Percentiles rank a stretch among this genome's conserved stretches.
phyloP scores from a whole-genome alignment of 2,329 filamentous ascomycete species.

The Fusarium nelsonii region DNA sequence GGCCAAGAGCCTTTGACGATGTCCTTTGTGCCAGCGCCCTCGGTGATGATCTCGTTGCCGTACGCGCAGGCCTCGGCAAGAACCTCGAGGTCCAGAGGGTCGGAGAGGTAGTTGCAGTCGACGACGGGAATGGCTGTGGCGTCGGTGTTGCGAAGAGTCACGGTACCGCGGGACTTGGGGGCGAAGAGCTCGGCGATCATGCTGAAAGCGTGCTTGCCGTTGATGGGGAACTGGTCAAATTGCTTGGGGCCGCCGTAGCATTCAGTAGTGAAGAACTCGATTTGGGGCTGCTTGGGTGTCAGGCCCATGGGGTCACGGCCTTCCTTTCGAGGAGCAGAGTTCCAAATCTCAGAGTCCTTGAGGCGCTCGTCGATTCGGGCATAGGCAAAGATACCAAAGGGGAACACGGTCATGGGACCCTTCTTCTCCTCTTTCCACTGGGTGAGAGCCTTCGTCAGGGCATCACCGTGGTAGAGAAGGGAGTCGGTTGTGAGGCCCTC shows the following conservation, averaged over 20 bases:
- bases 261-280: slow-evolving; percentile 73
- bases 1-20: slow-evolving; percentile 73
- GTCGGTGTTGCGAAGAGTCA: slow-evolving; percentile 63
- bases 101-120: slow-evolving; percentile 68
- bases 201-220: slow-evolving; percentile 67
- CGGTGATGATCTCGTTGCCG: slow-evolving; percentile 70
- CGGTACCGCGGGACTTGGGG: slow-evolving; percentile 67
- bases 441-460: slow-evolving; percentile 62
- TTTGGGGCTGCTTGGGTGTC: slow-evolving; percentile 66
- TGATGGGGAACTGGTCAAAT: slow-evolving; percentile 64
- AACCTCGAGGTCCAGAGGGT: slow-evolving; percentile 70
- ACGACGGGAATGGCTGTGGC: slow-evolving; percentile 66
- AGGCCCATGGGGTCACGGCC: slow-evolving; percentile 74
- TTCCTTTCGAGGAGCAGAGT: slow-evolving; percentile 58
- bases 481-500: slow-evolving; percentile 67
- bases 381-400: slow-evolving; percentile 72
- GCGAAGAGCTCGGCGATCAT: slow-evolving; percentile 70
- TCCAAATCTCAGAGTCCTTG: slow-evolving; percentile 66
- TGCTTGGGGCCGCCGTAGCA: slow-evolving; percentile 72
- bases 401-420: slow-evolving; percentile 70
- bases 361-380: slow-evolving; percentile 72
- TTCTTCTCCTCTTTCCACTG: slow-evolving; percentile 70
- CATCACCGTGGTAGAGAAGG: slow-evolving; percentile 65
- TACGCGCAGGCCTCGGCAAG: slow-evolving; percentile 69
- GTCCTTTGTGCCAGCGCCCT: slow-evolving; percentile 68